phyloP scores from a whole-genome alignment of 2,329 filamentous ascomycete species.

The Pyrenophora seminiperda region DNA sequence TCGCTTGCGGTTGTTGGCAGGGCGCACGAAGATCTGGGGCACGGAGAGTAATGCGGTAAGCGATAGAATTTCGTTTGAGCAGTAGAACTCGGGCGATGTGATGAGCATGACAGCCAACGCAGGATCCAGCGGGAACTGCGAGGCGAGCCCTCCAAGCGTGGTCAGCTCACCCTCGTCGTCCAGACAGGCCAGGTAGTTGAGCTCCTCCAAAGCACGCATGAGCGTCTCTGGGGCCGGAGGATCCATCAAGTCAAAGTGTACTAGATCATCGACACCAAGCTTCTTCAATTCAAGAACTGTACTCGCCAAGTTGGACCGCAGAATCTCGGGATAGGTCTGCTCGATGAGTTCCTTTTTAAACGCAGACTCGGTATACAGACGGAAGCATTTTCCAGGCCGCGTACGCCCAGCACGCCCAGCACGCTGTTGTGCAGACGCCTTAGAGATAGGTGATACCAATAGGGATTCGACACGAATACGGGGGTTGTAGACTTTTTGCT shows the following conservation, averaged over 20 bases:
- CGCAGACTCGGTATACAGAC: slow-evolving; percentile 90
- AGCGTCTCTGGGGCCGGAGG: slow-evolving; percentile 96
- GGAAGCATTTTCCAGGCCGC: slow-evolving; percentile 96
- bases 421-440: slow-evolving; percentile 94
- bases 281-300: slow-evolving; percentile 98
- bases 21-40: slow-evolving; percentile 90
- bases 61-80: slow-evolving; percentile 96
- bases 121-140: slow-evolving; percentile 94
- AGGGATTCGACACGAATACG: slow-evolving; percentile 95
- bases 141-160: slow-evolving; percentile 80
- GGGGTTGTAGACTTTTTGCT: slow-evolving; percentile 99
- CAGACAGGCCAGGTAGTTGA: slow-evolving; percentile 95
- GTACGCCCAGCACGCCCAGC: slow-evolving; percentile 99
- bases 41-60: slow-evolving; percentile 93
- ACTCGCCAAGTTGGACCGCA: slow-evolving; percentile 91
- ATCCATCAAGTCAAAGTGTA: slow-evolving; percentile 99
- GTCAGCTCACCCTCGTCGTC: slow-evolving; percentile 97
- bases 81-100: slow-evolving; percentile 96
- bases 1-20: slow-evolving; percentile 80
- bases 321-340: slow-evolving; percentile 94
- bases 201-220: slow-evolving; percentile 95
- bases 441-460: slow-evolving; percentile 96
- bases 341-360: slow-evolving; percentile 99
- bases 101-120: slow-evolving; percentile 97
- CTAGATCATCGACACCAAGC: slow-evolving; percentile 90